Evolutionary conservation across 1,139 yeast species (phyloP).

Genomic region (Hyphopichia burtonii): DNA sequence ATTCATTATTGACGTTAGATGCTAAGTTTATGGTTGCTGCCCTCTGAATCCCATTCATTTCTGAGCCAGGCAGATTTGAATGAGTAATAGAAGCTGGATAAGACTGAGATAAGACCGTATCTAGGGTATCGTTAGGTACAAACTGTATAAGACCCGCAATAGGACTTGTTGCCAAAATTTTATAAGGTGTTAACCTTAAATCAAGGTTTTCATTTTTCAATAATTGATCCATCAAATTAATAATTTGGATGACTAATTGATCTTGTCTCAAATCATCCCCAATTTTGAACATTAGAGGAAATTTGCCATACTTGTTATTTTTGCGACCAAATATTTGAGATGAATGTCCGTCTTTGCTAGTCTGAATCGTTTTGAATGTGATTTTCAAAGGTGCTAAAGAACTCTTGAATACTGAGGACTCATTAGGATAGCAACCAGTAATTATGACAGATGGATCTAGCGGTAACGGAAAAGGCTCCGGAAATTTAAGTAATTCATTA

Average conservation of each 20-base stretch:
- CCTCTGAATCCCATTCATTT: background rate
- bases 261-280: conserved; percentile 98
- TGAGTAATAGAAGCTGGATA: conserved; percentile 38
- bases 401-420: conserved; percentile 84
- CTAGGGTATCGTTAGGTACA: conserved; percentile 86
- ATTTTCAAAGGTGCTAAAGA: conserved; percentile 86
- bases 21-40: background rate
- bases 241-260: conserved; percentile 90
- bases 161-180: conserved; percentile 87
- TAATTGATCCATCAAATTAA: conserved; percentile 86
- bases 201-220: conserved; percentile 89
- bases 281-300: conserved; percentile 87
- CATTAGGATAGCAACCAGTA: conserved; percentile 76
- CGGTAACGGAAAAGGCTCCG: conserved; percentile 64
- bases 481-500: conserved; percentile 40
- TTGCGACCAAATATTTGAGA: conserved; percentile 32
- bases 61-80: conserved; percentile 5
- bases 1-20: conserved; percentile 5
- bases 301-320: conserved; percentile 47
- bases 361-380: conserved; percentile 60
- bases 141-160: conserved; percentile 92
- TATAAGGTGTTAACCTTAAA: conserved; percentile 82
- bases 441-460: conserved; percentile 67
- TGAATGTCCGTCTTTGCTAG: conserved; percentile 16
- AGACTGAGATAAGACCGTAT: conserved; percentile 65